These are phyloP conservation scores for Aspergillus luchuensis DNA, from an alignment of 2,329 filamentous ascomycete species.

Conservation along the genomic window DNA sequence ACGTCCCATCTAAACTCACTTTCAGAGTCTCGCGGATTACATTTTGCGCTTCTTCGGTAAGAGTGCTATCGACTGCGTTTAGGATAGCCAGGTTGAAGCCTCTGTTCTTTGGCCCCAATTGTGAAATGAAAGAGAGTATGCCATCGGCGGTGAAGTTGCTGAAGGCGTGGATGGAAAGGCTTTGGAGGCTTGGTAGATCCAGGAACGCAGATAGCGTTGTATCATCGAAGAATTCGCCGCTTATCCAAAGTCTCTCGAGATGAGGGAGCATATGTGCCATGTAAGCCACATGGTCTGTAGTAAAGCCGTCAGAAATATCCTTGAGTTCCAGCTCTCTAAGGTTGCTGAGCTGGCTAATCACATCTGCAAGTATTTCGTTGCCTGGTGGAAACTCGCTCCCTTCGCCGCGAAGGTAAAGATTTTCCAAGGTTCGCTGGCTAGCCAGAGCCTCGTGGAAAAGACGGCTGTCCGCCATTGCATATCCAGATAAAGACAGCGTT, in stretches of 20 bases:
- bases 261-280: constrained; percentile 32
- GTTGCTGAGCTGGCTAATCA: constrained; percentile 30
- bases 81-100: constrained; percentile 35
- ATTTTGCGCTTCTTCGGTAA: constrained; percentile 30
- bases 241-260: constrained; percentile 37
- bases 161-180: constrained; percentile 33
- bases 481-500: constrained; percentile 33
- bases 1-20: constrained; percentile 24
- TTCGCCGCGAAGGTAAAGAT: constrained; percentile 35
- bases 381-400: constrained; percentile 28
- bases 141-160: constrained; percentile 36
- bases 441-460: constrained; percentile 33
- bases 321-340: constrained; percentile 37
- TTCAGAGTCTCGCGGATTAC: constrained; percentile 32
- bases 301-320: constrained; percentile 38
- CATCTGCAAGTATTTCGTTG: constrained; percentile 33
- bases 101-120: constrained; percentile 30
- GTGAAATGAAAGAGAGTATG: constrained; percentile 35
- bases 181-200: constrained; percentile 30
- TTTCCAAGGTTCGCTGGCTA: constrained; percentile 30
- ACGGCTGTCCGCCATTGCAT: constrained; percentile 25
- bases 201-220: constrained; percentile 29
- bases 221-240: constrained; percentile 33
- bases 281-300: constrained; percentile 31
- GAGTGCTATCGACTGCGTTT: constrained; percentile 25